Conservation (phyloP, 306 rosid genomes). For the Cyamopsis tetragonoloba region DNA sequence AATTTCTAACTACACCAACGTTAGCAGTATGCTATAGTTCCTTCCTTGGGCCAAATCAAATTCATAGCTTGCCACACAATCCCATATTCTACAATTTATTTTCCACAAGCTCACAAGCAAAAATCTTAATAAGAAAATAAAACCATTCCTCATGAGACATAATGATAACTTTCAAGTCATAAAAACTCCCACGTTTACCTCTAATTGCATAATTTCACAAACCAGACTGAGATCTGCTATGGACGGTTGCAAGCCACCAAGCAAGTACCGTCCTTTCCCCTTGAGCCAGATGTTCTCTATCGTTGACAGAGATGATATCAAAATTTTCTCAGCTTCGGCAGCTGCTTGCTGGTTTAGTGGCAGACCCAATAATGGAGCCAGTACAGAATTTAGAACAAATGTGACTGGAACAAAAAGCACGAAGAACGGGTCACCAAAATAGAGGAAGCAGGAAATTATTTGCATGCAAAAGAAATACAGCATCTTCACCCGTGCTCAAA, state of each 20-base stretch:
- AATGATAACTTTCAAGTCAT: background rate
- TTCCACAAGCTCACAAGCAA: no score
- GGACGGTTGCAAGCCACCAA: conserved; percentile 68
- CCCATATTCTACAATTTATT: no score
- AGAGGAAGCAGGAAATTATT: conserved; percentile 4
- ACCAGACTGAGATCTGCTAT: conserved; percentile 80
- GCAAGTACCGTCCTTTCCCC: conserved; percentile 58
- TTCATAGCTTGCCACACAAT: no score
- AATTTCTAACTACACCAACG: no score
- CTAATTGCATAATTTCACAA: conserved; percentile 79
- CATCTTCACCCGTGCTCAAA: conserved; percentile 2
- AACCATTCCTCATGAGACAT: no score
- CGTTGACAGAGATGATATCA: conserved; percentile 59
- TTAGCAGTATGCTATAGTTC: no score
- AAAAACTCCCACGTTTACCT: conserved; percentile 47
- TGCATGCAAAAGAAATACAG: conserved; percentile 5
- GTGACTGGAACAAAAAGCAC: conserved; percentile 48
- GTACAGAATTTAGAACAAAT: conserved; percentile 47
- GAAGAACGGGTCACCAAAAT: conserved; percentile 27
- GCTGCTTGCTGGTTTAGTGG: conserved; percentile 58
- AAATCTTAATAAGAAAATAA: no score
- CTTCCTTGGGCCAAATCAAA: no score
- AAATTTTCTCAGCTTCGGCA: conserved; percentile 58
- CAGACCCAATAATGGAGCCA: conserved; percentile 65
- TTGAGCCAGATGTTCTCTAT: conserved; percentile 78